phyloP scores from a whole-genome alignment of 202 grass and related monocot genomes.

The Sporobolus alterniflorus region DNA sequence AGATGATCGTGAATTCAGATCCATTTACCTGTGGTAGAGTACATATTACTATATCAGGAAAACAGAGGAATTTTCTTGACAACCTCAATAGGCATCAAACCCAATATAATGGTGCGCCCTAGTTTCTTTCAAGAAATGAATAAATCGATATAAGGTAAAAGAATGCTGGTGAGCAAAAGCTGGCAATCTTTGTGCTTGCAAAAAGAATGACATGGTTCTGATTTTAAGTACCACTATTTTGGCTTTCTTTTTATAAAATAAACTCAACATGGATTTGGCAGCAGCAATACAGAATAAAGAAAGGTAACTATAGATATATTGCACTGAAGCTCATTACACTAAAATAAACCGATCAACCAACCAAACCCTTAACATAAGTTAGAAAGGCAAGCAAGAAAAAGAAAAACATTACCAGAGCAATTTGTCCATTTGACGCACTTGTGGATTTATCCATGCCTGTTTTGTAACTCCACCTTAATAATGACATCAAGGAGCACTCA shows the following conservation, averaged over 20 bases:
- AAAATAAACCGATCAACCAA: conserved; percentile 11
- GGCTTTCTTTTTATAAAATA: conserved; percentile 11
- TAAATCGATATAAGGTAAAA: not conserved
- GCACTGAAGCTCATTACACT: conserved; percentile 26
- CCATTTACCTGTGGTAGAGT: conserved; percentile 63
- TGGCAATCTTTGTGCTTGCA: conserved; percentile 5
- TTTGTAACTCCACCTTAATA: conserved; percentile 97
- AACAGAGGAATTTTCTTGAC: conserved; percentile 1
- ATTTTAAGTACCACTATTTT: conserved; percentile 9
- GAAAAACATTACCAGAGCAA: conserved; percentile 64
- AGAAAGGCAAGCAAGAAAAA: conserved; percentile 11
- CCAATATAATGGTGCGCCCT: not conserved
- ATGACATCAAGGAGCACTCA: conserved; percentile 84
- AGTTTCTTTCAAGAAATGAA: conserved; percentile 8
- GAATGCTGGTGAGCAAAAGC: not conserved
- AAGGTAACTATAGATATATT: conserved; percentile 17
- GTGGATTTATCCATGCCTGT: conserved; percentile 94
- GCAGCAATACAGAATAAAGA: conserved; percentile 19
- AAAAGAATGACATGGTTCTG: conserved; percentile 21
- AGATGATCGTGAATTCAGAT: conserved; percentile 82
- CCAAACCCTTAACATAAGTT: conserved; percentile 26
- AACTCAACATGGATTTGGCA: conserved; percentile 13
- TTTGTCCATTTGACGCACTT: conserved; percentile 79
- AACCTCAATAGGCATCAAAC: not conserved
- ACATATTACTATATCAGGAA: conserved; percentile 19